Evolutionary conservation across 73 alveolate species (phyloP), one percentile per base, ranked within the genome.

Genomic region (Uronychia binucleata): DNA sequence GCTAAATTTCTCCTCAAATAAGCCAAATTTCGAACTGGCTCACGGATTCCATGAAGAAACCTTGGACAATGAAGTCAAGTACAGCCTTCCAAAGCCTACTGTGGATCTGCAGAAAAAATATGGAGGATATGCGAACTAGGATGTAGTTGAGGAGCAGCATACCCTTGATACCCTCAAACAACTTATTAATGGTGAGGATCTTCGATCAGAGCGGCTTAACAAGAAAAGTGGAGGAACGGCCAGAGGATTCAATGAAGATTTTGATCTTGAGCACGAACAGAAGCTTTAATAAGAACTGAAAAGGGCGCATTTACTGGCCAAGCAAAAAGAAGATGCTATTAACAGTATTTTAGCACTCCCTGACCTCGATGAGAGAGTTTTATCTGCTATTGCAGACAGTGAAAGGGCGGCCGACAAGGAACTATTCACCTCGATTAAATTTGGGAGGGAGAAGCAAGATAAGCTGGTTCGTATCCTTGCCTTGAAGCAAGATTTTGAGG

Each of bases 251-350:
- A 30, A 30, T 1, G 30, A 34, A 1, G 30, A 28, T 1, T 19
- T 75, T 1, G 57, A 31, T 14, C 81, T 75, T 14, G 81, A 58
- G 78, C 30, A 79, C 19, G 27, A 46, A 28, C 33, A 46, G 19
- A 58, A 79, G 75, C 86, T 79, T 5, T 78, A 79, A 46, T 31
- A 79, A 28, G 86, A 79, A 26, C 34, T 79, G 28, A n/a, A 0
- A n/a, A 29, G 14, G 0, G 58, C 58, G 19, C 75, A 79, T n/a
- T 25, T 33, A n/a, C 34, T 33, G 57, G 58, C 30, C 0, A 79
- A 58, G 86, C 86, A 33, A 8, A 35, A 79, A 57, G 86, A 79
- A 8, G 75, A 79, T 14, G 58, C 58, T 27, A 34, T 79, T 27
- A 28, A 79, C 5, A 35, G 58, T 28, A 35, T 79, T 1, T 11